A percentile compares a stretch with the other conserved stretches of the same genome.
These are phyloP conservation scores for Cordyceps cicadae DNA, from an alignment of 2,329 filamentous ascomycete species.

Conservation along the genomic window DNA sequence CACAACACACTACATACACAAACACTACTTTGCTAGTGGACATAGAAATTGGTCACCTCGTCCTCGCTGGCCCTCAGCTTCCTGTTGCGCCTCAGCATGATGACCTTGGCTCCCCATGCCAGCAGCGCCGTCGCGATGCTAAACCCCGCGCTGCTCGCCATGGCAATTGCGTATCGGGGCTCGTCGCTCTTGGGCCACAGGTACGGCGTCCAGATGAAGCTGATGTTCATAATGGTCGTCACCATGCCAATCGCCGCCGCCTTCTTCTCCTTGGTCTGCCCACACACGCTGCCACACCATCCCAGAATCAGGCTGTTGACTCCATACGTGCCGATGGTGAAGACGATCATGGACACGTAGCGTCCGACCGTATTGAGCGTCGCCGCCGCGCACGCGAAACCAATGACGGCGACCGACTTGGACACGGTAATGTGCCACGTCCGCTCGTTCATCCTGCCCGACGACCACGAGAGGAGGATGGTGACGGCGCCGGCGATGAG, in stretches of 20 bases:
- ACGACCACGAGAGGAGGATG: constrained; percentile 20
- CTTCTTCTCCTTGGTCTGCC: constrained; percentile 36
- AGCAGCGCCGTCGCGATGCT: constrained; percentile 22
- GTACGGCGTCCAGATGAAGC: constrained; percentile 35
- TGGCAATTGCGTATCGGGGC: constrained; percentile 32
- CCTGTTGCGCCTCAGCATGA: constrained; percentile 28
- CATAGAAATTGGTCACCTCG: constrained; percentile 20
- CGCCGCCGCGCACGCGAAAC: constrained; percentile 25
- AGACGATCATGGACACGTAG: constrained; percentile 25
- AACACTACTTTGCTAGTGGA: constrained; percentile 15
- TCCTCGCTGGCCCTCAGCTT: constrained; percentile 20
- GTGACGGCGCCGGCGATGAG: constrained; percentile 22
- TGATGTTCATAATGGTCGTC: constrained; percentile 19
- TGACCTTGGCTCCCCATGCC: constrained; percentile 30
- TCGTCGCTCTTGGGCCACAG: constrained; percentile 31
- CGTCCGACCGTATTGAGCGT: constrained; percentile 21
- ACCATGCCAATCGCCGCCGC: constrained; percentile 30
- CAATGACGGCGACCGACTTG: constrained; percentile 30
- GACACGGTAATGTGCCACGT: constrained; percentile 35
- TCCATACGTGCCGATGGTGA: constrained; percentile 23
- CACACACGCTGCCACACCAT: constrained; percentile 30
- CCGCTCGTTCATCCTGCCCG: constrained; percentile 34
- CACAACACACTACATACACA: background rate
- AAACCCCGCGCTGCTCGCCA: constrained; percentile 17
- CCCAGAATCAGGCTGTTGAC: constrained; percentile 32